A percentile compares a stretch with the other conserved stretches of the same genome.
These are phyloP conservation scores for Saccharomycopsis amapae DNA, from an alignment of 805 yeast species.

Conservation along the genomic window DNA sequence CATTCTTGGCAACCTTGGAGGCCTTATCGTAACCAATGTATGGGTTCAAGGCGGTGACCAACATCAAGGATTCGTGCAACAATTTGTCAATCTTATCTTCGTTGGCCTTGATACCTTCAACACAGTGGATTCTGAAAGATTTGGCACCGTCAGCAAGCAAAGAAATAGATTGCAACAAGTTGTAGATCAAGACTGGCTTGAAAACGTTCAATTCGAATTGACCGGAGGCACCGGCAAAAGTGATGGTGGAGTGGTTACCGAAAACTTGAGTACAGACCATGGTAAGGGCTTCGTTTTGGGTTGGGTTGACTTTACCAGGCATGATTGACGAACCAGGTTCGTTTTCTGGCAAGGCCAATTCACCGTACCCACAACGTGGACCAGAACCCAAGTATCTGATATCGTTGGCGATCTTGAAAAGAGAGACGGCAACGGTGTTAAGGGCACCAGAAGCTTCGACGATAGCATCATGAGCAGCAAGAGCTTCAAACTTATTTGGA, in stretches of 20 bases:
- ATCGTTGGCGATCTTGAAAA: conserved; percentile 96
- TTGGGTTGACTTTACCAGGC: conserved; percentile 99
- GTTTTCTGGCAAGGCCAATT: conserved; percentile 89
- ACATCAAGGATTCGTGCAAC: conserved; percentile 92
- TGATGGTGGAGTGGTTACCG: conserved; percentile 92
- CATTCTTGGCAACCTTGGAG: conserved; percentile 96
- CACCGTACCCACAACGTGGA: conserved; percentile 99
- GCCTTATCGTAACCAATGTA: conserved; percentile 98
- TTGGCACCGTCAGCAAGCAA: conserved; percentile 81
- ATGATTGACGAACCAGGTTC: conserved; percentile 99
- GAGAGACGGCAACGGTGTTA: conserved; percentile 88
- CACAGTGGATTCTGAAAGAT: conserved; percentile 92
- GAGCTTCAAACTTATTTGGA: conserved; percentile 97
- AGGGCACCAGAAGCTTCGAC: conserved; percentile 97
- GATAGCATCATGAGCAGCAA: conserved; percentile 97
- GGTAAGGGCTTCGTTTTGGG: conserved; percentile 97
- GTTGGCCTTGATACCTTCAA: conserved; percentile 90
- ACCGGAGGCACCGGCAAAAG: conserved; percentile 97
- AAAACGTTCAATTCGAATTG: conserved; percentile 97
- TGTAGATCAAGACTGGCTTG: conserved; percentile 93
- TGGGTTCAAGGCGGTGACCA: conserved; percentile 97
- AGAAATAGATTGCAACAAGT: conserved; percentile 81
- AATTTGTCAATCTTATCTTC: conserved; percentile 77
- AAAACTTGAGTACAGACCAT: conserved; percentile 98
- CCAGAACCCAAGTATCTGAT: conserved; percentile 98